Evolutionary conservation across 192 early-diverging fungal species (phyloP).

Genomic region (Thoreauomyces humboldtii): DNA sequence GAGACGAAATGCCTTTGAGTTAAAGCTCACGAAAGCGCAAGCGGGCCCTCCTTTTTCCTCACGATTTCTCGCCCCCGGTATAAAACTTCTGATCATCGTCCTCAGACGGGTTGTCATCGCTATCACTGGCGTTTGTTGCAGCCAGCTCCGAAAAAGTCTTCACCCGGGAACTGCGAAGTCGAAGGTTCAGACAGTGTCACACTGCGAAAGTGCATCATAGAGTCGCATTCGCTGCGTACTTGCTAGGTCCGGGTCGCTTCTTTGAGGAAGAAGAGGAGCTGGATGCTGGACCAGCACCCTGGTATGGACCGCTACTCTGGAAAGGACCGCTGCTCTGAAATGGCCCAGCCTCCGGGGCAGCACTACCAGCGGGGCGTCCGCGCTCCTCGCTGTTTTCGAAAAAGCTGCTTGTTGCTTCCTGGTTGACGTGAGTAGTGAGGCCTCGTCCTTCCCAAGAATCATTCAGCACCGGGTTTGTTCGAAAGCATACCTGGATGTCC

Average conservation of each 20-base stretch:
- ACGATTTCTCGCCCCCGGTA: conserved; percentile 94
- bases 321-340: conserved; percentile 9
- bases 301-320: background rate
- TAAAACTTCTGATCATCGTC: conserved; percentile 62
- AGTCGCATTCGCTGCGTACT: too few relatives aligned
- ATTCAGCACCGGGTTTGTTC: too few relatives aligned
- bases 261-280: too few relatives aligned
- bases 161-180: conserved; percentile 12
- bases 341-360: background rate
- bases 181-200: too few relatives aligned
- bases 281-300: too few relatives aligned
- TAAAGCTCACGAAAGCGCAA: too few relatives aligned
- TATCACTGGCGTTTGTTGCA: conserved; percentile 8
- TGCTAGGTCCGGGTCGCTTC: too few relatives aligned
- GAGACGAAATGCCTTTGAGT: background rate
- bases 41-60: conserved; percentile 45
- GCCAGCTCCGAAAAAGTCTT: conserved; percentile 32
- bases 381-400: conserved; percentile 46
- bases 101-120: conserved; percentile 11
- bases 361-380: background rate
- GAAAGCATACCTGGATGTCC: conserved; percentile 64
- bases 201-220: too few relatives aligned
- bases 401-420: conserved; percentile 68
- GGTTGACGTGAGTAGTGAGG: too few relatives aligned
- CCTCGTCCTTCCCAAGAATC: too few relatives aligned